Evolutionary conservation across 1,139 yeast genomes (phyloP), one percentile per base, ranked within the genome.

Genomic region (Kazachstania sp.): DNA sequence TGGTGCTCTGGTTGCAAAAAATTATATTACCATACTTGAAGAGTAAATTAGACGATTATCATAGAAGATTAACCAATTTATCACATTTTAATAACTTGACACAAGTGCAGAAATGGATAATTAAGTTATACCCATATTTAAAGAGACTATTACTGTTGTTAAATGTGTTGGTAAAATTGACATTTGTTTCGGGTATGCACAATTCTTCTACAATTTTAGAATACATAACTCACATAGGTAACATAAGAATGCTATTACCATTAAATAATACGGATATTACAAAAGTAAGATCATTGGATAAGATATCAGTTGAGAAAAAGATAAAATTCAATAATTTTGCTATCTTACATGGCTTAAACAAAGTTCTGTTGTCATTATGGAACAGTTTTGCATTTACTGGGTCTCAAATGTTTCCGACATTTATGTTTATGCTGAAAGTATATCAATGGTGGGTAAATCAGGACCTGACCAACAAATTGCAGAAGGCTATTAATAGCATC

Each of bases 401-500:
- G 26, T 65, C 71, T 2, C 66, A 67, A 8, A 71, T 85, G 31
- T 79, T 92, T 68, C 97, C 97, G 0, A 75, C 85, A 0, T 86
- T 95, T 2, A 84, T 92, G 50, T 90, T 92, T 63, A 63, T 84
- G 34, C 73, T 92, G 53, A 87, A 88, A 66, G 87, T 92, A 56
- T 73, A 88, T 45, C 97, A 92, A 64, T 90, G 97, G 97, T 90
- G 96, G 95, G 81, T 83, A 52, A 78, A 86, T 40, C 81, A 90
- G 16, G 87, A 85, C 53, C 77, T 87, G 58, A 82, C 87, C 1
- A 69, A 75, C 5, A 80, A 81, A 56, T 66, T 86, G 11, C 77
- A 77, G 54, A 75, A 73, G 44, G 75, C 73, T 47, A 71, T 81
- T 6, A 73, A 74, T 48, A 65, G 65, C 9, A 63, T 78, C 37